Percentiles rank a stretch among this genome's conserved stretches.
phyloP scores from a whole-genome alignment of 2,329 filamentous ascomycete species.

The Penicillium sp. region DNA sequence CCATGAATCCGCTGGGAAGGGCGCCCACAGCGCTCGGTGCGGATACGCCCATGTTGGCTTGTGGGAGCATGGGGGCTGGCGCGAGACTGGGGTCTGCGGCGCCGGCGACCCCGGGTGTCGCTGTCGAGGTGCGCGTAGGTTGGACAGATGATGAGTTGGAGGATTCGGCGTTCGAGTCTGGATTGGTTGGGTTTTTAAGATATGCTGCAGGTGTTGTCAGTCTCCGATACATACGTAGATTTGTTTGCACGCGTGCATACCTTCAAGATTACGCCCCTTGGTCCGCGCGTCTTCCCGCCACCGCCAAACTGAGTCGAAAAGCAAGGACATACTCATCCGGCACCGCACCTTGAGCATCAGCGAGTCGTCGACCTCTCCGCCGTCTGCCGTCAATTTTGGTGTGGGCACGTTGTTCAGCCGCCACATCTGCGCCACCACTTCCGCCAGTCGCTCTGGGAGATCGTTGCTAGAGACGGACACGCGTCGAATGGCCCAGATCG shows the following conservation, averaged over 20 bases:
- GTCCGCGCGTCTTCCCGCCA: conserved; percentile 61
- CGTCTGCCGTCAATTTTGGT: too few relatives aligned
- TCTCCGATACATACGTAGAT: too few relatives aligned
- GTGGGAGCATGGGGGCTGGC: conserved; percentile 28
- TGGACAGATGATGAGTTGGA: conserved; percentile 55
- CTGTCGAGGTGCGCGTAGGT: conserved; percentile 31
- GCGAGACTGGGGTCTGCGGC: conserved; percentile 41
- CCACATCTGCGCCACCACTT: conserved; percentile 60
- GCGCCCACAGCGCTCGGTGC: too few relatives aligned
- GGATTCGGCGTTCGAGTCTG: conserved; percentile 66
- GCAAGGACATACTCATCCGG: conserved; percentile 58
- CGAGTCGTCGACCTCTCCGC: conserved; percentile 39
- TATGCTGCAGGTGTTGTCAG: conserved; percentile 43
- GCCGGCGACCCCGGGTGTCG: conserved; percentile 32
- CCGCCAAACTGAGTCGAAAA: conserved; percentile 61
- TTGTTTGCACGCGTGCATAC: conserved; percentile 42
- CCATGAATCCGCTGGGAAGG: conserved; percentile 50
- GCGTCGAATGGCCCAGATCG: conserved; percentile 51
- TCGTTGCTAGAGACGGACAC: conserved; percentile 57
- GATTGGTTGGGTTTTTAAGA: conserved; percentile 77
- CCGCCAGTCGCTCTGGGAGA: conserved; percentile 54
- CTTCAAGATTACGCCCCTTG: conserved; percentile 61
- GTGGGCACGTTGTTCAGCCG: conserved; percentile 36
- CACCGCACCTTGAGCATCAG: conserved; percentile 58
- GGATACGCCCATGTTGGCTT: conserved; percentile 15